phyloP scores from a whole-genome alignment of 2,329 filamentous ascomycete genomes.

The Sarocladiaceae sp. region DNA sequence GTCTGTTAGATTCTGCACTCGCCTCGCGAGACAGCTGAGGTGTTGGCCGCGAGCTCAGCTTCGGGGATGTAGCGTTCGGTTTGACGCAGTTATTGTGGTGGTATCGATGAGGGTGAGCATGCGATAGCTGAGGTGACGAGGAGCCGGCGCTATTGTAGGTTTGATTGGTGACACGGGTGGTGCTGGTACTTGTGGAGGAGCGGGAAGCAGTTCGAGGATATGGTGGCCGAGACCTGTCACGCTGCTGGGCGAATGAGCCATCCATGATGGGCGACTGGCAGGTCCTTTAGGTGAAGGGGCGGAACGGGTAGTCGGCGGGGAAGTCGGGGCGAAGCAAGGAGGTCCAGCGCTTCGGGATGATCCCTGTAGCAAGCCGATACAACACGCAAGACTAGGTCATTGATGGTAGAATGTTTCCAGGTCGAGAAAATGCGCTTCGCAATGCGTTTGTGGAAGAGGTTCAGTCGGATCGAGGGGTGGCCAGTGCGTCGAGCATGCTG shows the following conservation, averaged over 20 bases:
- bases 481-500: slow-evolving; percentile 5
- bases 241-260: slow-evolving; percentile 15
- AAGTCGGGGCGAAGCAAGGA: neutral
- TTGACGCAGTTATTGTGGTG: slow-evolving; percentile 33
- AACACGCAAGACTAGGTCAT: slow-evolving; percentile 6
- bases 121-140: slow-evolving; percentile 27
- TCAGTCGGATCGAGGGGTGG: neutral
- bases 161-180: slow-evolving; percentile 32
- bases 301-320: slow-evolving; percentile 3
- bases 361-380: slow-evolving; percentile 5
- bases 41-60: slow-evolving; percentile 31
- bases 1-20: slow-evolving; percentile 33
- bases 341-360: neutral
- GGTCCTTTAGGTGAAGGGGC: neutral
- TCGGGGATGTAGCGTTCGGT: slow-evolving; percentile 23
- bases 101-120: slow-evolving; percentile 32
- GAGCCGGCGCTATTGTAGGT: slow-evolving; percentile 26
- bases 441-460: neutral
- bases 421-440: neutral
- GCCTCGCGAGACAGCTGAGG: slow-evolving; percentile 37
- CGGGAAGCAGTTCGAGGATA: slow-evolving; percentile 39
- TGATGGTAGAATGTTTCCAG: neutral
- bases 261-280: slow-evolving; percentile 25
- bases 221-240: slow-evolving; percentile 22
- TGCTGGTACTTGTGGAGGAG: slow-evolving; percentile 37